Conservation (phyloP, 495 filamentous ascomycete genomes). For the Aspergillus avenaceus region DNA sequence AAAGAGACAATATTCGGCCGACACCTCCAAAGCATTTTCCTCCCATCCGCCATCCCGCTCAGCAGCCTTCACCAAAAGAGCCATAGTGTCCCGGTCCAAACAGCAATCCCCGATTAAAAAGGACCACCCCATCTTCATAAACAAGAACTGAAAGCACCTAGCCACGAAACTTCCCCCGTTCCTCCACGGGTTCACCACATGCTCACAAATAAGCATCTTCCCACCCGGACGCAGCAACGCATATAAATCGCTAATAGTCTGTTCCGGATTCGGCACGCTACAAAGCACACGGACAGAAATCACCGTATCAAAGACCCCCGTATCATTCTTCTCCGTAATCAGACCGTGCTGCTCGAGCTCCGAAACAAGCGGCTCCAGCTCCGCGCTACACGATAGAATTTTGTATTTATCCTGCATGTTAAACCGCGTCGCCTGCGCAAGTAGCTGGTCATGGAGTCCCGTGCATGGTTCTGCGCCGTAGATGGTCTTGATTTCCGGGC, state of each 20-base stretch:
- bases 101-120: constrained; percentile 57
- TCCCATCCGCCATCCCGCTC: constrained; percentile 50
- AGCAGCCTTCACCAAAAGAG: constrained; percentile 42
- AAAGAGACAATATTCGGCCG: too few species aligned
- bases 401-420: constrained; percentile 59
- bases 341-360: constrained; percentile 41
- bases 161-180: constrained; percentile 42
- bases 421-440: constrained; percentile 36
- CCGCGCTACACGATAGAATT: constrained; percentile 59
- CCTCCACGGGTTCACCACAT: constrained; percentile 52
- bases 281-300: constrained; percentile 69
- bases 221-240: constrained; percentile 62
- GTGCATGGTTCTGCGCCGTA: constrained; percentile 67
- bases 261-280: constrained; percentile 60
- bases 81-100: constrained; percentile 52
- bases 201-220: constrained; percentile 65
- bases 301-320: constrained; percentile 61
- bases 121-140: constrained; percentile 33
- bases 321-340: background rate
- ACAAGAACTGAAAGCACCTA: constrained; percentile 34
- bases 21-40: constrained; percentile 48
- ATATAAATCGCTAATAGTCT: constrained; percentile 57
- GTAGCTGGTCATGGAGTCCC: constrained; percentile 49
- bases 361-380: constrained; percentile 41
- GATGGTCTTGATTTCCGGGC: constrained; percentile 48